These are phyloP conservation scores for Vairimorpha necatrix DNA, from an alignment of 371 early-diverging fungal genomes.

Conservation along the genomic window DNA sequence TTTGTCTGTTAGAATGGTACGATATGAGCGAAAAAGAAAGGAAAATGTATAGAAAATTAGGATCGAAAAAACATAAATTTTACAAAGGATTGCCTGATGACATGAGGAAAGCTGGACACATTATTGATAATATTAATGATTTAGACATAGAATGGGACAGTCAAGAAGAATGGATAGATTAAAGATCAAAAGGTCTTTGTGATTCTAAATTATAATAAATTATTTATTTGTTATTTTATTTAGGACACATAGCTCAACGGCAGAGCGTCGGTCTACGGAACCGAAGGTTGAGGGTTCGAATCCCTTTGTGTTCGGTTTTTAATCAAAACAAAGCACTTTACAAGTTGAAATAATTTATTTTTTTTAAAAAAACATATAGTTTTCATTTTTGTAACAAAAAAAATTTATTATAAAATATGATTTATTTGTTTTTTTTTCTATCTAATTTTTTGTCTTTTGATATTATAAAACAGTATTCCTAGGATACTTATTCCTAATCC, in stretches of 20 bases:
- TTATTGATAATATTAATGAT: neutral
- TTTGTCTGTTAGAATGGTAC: constrained; percentile 3
- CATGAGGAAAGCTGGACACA: neutral
- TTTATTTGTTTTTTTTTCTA: neutral
- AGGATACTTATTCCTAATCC: constrained; percentile 59
- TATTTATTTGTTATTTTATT: neutral
- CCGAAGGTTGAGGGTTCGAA: constrained; percentile 49
- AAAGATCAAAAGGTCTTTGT: neutral
- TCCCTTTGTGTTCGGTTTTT: constrained; percentile 39
- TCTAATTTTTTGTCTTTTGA: constrained; percentile 12
- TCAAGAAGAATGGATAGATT: constrained; percentile 1
- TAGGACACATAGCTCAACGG: constrained; percentile 45
- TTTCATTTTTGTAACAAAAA: too few relatives aligned
- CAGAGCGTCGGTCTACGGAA: constrained; percentile 49
- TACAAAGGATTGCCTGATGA: neutral
- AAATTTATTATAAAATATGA: too few relatives aligned
- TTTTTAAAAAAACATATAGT: too few relatives aligned
- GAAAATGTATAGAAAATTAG: constrained; percentile 10
- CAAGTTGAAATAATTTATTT: too few relatives aligned
- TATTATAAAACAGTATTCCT: constrained; percentile 60
- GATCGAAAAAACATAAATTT: neutral
- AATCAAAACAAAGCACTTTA: neutral
- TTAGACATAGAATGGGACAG: neutral
- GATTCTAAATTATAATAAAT: too few relatives aligned
- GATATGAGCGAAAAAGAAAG: constrained; percentile 11